Conservation (phyloP, 495 filamentous ascomycete species). For the Aspergillus saccharolyticus region DNA sequence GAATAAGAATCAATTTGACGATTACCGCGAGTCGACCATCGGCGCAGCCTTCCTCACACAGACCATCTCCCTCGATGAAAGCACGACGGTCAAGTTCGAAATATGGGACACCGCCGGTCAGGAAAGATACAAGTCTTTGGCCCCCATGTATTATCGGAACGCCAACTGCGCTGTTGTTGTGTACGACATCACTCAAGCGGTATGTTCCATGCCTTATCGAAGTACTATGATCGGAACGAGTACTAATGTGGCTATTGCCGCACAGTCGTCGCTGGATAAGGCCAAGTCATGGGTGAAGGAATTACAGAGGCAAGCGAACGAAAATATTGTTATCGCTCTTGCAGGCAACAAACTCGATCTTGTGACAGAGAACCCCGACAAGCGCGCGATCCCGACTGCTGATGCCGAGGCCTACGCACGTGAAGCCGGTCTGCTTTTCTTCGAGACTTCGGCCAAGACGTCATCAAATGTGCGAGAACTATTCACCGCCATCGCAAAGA, state of each 20-base stretch:
- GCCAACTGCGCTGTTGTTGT: conserved; percentile 98
- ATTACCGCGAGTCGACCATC: conserved; percentile 98
- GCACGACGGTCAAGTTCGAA: conserved; percentile 98
- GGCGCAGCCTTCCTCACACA: conserved; percentile 98
- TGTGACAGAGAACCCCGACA: conserved; percentile 82
- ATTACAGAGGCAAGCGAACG: conserved; percentile 95
- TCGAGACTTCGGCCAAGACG: conserved; percentile 96
- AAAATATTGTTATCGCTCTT: conserved; percentile 97
- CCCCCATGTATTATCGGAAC: conserved; percentile 99
- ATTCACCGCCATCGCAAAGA: conserved; percentile 98
- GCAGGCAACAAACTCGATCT: conserved; percentile 97
- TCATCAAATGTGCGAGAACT: conserved; percentile 91
- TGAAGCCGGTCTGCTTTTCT: conserved; percentile 91
- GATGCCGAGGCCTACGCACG: conserved; percentile 93
- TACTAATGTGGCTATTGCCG: conserved; percentile 12
- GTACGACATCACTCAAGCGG: conserved; percentile 98
- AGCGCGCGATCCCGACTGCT: conserved; percentile 79
- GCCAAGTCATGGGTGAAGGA: conserved; percentile 99
- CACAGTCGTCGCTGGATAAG: conserved; percentile 90
- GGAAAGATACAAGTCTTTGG: conserved; percentile 96
- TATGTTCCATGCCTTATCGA: conserved; percentile 41
- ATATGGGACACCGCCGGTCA: conserved; percentile 99
- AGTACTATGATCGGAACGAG: not conserved
- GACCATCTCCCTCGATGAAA: conserved; percentile 95
- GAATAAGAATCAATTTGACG: conserved; percentile 95